Evolutionary conservation across 176 grass and related monocot species (phyloP).

Genomic region (Bothriochloa decipiens): DNA sequence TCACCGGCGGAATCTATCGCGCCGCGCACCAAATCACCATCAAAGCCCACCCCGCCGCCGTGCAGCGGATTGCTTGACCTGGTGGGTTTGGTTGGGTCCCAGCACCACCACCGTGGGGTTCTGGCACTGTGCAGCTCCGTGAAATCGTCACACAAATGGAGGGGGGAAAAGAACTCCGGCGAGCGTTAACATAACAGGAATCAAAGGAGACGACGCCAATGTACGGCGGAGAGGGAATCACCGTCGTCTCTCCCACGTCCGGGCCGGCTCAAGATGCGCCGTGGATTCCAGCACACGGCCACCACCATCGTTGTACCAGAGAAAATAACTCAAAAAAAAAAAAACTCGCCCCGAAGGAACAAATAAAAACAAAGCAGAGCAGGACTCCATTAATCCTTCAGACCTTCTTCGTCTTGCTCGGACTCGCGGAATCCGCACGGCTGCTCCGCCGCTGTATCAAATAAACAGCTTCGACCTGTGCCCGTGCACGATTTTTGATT

Average conservation of each 20-base stretch:
- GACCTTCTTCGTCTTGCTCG: constrained; percentile 32
- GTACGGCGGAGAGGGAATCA: constrained; percentile 6
- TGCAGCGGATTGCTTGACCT: not conserved
- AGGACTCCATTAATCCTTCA: not conserved
- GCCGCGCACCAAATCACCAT: not conserved
- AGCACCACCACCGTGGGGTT: not conserved
- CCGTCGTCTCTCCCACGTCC: not conserved
- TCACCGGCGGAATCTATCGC: constrained; percentile 4
- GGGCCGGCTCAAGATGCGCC: not conserved
- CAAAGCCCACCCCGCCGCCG: constrained; percentile 1
- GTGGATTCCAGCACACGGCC: constrained; percentile 33
- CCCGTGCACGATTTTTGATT: constrained; percentile 31
- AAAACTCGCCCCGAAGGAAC: too few relatives aligned
- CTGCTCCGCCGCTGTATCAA: constrained; percentile 1
- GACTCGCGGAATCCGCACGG: not conserved
- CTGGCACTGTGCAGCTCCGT: not conserved
- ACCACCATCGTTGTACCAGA: not conserved
- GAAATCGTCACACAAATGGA: not conserved
- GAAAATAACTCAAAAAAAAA: not conserved
- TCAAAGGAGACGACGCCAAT: not conserved
- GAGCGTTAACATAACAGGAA: not conserved
- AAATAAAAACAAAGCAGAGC: not conserved
- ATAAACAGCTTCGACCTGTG: not conserved
- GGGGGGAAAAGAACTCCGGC: constrained; percentile 4
- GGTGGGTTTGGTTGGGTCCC: not conserved